A percentile compares a stretch with the other conserved stretches of the same genome.
Evolutionary conservation across 2,329 filamentous ascomycete genomes (phyloP).

Genomic region (Paecilomyces fulvus): DNA sequence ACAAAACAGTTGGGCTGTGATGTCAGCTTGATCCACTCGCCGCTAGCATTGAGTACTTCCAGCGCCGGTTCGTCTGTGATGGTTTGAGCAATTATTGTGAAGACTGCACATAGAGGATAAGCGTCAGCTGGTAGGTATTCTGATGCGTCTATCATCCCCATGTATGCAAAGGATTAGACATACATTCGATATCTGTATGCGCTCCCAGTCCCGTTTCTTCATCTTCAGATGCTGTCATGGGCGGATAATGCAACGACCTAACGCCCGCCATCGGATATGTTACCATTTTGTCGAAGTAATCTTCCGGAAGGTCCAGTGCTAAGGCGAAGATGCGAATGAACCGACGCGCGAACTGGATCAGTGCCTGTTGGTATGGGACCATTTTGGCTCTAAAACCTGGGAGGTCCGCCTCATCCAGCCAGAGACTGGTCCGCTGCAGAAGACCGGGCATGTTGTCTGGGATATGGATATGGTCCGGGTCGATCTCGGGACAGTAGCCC

Average conservation of each 20-base stretch:
- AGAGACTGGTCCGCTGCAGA: no score
- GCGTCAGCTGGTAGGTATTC: no score
- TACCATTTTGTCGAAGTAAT: conserved; percentile 19
- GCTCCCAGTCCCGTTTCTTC: conserved; percentile 6
- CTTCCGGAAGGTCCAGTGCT: conserved; percentile 6
- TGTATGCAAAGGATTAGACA: conserved; percentile 10
- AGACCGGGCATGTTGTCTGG: no score
- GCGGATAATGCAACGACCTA: conserved; percentile 11
- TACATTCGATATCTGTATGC: conserved; percentile 11
- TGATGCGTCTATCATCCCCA: neutral
- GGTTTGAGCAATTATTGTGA: no score
- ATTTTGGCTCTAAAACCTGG: no score
- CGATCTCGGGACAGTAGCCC: no score
- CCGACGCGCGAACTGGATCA: conserved; percentile 2
- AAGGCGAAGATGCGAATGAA: conserved; percentile 9
- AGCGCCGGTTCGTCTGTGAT: neutral
- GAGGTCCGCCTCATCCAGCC: no score
- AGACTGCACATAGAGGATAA: no score
- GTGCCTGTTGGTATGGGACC: no score
- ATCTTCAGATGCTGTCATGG: conserved; percentile 1
- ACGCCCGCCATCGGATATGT: conserved; percentile 13
- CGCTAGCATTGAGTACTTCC: conserved; percentile 8
- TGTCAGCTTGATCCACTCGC: conserved; percentile 11
- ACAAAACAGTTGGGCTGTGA: conserved; percentile 8
- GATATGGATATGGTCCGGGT: no score